phyloP scores from a whole-genome alignment of 495 filamentous ascomycete species.

The Elaphomyces granulatus region DNA sequence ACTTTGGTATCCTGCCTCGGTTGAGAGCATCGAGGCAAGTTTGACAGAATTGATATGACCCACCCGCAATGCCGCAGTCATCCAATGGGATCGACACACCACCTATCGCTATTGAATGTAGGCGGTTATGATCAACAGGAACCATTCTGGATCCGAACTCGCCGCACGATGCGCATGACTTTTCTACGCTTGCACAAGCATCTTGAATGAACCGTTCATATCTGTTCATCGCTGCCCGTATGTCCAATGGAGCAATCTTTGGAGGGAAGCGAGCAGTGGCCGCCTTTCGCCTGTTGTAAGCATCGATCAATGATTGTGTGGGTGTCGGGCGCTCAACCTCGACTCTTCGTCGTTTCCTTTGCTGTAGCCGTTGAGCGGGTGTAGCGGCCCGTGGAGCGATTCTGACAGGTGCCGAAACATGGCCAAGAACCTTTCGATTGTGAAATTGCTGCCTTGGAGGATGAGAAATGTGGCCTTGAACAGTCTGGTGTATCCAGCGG shows the following conservation, averaged over 20 bases:
- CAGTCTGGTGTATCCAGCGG: no score
- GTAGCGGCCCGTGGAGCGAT: background rate
- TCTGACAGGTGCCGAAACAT: background rate
- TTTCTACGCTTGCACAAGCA: background rate
- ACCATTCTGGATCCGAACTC: background rate
- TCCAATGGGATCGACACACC: no score
- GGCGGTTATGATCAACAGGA: background rate
- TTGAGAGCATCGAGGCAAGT: background rate
- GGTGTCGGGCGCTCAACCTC: background rate
- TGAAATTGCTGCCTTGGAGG: no score
- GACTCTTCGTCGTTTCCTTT: background rate
- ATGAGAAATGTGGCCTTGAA: no score
- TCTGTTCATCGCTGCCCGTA: background rate
- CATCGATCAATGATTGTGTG: background rate
- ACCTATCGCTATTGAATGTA: background rate
- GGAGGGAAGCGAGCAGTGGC: background rate
- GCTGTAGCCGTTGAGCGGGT: background rate
- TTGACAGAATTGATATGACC: background rate
- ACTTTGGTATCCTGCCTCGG: background rate
- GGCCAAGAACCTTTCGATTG: background rate
- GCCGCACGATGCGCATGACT: background rate
- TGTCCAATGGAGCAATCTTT: background rate
- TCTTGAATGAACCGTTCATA: background rate
- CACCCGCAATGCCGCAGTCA: no score
- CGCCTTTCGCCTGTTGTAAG: background rate